Evolutionary conservation across 306 rosid species (phyloP).

Genomic region (Lablab purpureus): DNA sequence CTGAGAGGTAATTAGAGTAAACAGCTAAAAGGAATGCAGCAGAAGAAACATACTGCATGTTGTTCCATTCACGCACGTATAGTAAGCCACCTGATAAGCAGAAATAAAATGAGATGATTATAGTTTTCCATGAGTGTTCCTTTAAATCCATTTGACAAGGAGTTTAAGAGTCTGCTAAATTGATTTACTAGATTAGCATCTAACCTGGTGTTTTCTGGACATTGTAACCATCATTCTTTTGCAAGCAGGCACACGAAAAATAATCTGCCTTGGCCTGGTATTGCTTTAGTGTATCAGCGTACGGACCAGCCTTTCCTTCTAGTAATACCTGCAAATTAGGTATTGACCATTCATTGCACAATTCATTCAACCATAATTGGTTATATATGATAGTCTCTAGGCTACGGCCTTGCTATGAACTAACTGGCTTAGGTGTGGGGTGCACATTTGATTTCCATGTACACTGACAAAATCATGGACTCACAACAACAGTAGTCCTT

Average conservation of each 20-base stretch:
- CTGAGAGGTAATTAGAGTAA: slow-evolving; percentile 71
- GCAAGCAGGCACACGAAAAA: slow-evolving; percentile 82
- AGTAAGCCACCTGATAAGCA: slow-evolving; percentile 68
- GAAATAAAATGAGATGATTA: background rate
- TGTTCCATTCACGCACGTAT: slow-evolving; percentile 85
- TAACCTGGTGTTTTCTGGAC: slow-evolving; percentile 77
- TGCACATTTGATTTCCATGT: background rate
- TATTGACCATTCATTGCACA: slow-evolving; percentile 14
- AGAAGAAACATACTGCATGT: slow-evolving; percentile 84
- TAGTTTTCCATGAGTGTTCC: background rate
- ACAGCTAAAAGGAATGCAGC: slow-evolving; percentile 75
- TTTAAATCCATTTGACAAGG: background rate
- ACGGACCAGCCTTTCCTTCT: slow-evolving; percentile 72
- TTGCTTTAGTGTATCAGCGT: slow-evolving; percentile 69
- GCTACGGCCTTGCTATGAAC: slow-evolving; percentile 12
- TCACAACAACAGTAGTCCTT: background rate
- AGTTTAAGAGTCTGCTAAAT: slow-evolving; percentile 4
- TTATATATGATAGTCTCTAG: slow-evolving; percentile 13
- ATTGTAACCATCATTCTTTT: slow-evolving; percentile 85
- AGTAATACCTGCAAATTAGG: slow-evolving; percentile 60
- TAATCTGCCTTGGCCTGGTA: slow-evolving; percentile 91
- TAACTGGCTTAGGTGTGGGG: background rate
- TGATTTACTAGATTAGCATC: background rate
- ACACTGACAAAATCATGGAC: background rate
- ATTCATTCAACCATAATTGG: slow-evolving; percentile 25